A percentile compares a stretch with the other conserved stretches of the same genome.
These are phyloP conservation scores for Aspergillus novoparasiticus DNA, from an alignment of 2,329 filamentous ascomycete genomes.

Conservation along the genomic window DNA sequence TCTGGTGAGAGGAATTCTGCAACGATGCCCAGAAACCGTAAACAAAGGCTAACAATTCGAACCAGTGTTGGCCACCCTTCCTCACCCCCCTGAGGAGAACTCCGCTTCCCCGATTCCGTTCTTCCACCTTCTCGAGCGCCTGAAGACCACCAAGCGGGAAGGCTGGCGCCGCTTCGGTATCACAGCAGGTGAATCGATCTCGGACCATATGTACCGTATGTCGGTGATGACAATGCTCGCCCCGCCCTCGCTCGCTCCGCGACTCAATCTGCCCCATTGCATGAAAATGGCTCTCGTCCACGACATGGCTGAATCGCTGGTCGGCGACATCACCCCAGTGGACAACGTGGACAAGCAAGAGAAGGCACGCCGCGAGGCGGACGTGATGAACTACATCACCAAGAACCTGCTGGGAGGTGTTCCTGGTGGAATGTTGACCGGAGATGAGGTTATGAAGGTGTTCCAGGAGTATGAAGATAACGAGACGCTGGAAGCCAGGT, in stretches of 20 bases:
- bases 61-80: constrained; percentile 66
- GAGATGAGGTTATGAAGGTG: constrained; percentile 71
- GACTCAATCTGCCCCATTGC: constrained; percentile 78
- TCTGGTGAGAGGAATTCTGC: constrained; percentile 30
- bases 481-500: constrained; percentile 78
- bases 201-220: constrained; percentile 99
- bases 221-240: constrained; percentile 92
- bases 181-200: constrained; percentile 76
- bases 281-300: constrained; percentile 95
- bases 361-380: constrained; percentile 82
- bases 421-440: constrained; percentile 66
- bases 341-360: constrained; percentile 80
- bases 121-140: constrained; percentile 88
- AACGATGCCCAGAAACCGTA: constrained; percentile 6
- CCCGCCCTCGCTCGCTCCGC: constrained; percentile 69
- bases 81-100: constrained; percentile 60
- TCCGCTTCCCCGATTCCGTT: constrained; percentile 80
- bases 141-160: constrained; percentile 96
- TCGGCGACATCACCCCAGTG: constrained; percentile 94
- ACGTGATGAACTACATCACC: constrained; percentile 91
- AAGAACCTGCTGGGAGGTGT: constrained; percentile 72
- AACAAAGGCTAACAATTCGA: neutral
- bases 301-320: constrained; percentile 94
- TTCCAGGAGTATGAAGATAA: constrained; percentile 97
- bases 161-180: constrained; percentile 93